Evolutionary conservation across 2,329 filamentous ascomycete species (phyloP).

Genomic region (Pleurostoma richardsiae): DNA sequence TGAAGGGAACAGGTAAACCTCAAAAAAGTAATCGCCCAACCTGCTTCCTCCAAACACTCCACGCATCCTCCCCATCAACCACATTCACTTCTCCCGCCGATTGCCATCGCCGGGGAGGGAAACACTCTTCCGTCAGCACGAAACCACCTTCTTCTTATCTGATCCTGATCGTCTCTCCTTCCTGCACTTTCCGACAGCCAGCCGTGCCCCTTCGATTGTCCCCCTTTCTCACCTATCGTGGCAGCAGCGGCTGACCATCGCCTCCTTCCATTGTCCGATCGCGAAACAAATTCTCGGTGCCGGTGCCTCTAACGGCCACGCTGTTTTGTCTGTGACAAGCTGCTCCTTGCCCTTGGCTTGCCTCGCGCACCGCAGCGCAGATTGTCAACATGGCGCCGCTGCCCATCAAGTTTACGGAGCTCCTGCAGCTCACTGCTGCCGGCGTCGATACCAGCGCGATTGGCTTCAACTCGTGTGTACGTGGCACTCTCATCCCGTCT

Average conservation of each 20-base stretch:
- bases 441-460: constrained; percentile 44
- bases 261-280: too few species aligned
- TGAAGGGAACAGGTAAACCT: neutral
- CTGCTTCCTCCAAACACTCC: neutral
- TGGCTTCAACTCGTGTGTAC: constrained; percentile 83
- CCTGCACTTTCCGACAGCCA: neutral
- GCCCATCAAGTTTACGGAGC: constrained; percentile 35
- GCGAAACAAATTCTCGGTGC: too few species aligned
- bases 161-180: neutral
- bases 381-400: constrained; percentile 26
- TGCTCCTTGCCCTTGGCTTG: constrained; percentile 1
- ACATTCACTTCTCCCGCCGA: neutral
- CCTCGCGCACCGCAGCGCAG: constrained; percentile 24
- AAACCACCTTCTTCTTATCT: neutral
- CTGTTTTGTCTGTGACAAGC: neutral
- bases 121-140: neutral
- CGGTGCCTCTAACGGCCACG: too few species aligned
- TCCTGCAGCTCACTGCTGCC: constrained; percentile 31
- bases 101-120: neutral
- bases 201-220: neutral
- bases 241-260: neutral
- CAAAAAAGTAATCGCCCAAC: neutral
- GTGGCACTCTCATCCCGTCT: constrained; percentile 23
- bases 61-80: neutral
- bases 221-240: neutral